A percentile compares a stretch with the other conserved stretches of the same genome.
phyloP scores from a whole-genome alignment of 176 grass and related monocot genomes.

The Oryza meyeriana region DNA sequence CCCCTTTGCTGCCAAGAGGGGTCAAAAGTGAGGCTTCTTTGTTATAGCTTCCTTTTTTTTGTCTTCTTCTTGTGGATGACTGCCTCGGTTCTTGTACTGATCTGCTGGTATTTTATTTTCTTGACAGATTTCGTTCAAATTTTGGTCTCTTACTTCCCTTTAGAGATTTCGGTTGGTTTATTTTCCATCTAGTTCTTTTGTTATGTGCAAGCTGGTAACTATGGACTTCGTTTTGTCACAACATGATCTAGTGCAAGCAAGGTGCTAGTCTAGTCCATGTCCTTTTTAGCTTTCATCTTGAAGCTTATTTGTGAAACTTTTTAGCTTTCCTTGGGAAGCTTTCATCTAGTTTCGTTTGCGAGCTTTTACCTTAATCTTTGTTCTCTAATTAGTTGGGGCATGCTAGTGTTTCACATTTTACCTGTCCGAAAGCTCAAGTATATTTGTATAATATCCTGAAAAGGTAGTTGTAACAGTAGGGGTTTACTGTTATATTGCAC shows the following conservation, averaged over 20 bases:
- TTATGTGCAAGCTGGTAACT: neutral
- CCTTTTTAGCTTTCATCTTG: neutral
- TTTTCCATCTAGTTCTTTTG: neutral
- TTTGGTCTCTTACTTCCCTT: neutral
- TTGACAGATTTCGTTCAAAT: neutral
- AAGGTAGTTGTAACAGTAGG: too few species aligned
- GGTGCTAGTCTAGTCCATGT: too few species aligned
- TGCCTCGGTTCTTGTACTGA: neutral
- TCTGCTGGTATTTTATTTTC: neutral
- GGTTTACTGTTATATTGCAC: too few species aligned
- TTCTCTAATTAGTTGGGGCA: too few species aligned
- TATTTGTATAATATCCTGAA: too few species aligned
- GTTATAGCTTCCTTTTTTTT: neutral
- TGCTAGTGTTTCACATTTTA: too few species aligned
- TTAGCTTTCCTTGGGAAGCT: too few species aligned
- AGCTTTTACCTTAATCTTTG: too few species aligned
- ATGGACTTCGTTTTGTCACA: neutral
- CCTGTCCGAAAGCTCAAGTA: too few species aligned
- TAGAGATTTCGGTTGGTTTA: neutral
- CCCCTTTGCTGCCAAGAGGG: neutral
- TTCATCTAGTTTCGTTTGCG: too few species aligned
- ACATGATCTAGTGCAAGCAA: neutral
- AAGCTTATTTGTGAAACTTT: neutral
- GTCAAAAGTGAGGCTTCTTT: neutral
- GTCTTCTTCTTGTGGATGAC: neutral